A percentile compares a stretch with the other conserved stretches of the same genome.
Evolutionary conservation across 345 rosid genomes (phyloP).

Genomic region (Corchorus olitorius): DNA sequence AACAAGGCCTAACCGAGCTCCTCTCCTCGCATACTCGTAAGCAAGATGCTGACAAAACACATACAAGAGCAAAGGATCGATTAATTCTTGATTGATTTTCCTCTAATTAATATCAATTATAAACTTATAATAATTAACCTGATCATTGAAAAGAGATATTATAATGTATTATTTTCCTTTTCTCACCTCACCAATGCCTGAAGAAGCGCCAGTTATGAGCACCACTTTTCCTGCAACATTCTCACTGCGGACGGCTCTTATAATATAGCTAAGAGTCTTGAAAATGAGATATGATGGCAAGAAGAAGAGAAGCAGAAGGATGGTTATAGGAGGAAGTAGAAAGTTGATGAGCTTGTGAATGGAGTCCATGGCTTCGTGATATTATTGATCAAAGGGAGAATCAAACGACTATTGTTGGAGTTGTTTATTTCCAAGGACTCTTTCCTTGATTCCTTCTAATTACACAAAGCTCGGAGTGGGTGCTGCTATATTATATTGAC

Average conservation of each 20-base stretch:
- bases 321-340: slow-evolving; percentile 32
- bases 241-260: slow-evolving; percentile 24
- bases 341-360: slow-evolving; percentile 29
- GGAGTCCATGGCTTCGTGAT: slow-evolving; percentile 15
- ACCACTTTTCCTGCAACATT: slow-evolving; percentile 50
- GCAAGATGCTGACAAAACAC: slow-evolving; percentile 42
- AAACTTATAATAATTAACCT: too few relatives aligned
- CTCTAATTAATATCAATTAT: too few relatives aligned
- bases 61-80: neutral
- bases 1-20: slow-evolving; percentile 58
- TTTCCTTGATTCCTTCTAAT: too few relatives aligned
- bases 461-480: too few relatives aligned
- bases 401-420: too few relatives aligned
- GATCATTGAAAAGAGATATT: neutral
- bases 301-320: slow-evolving; percentile 21
- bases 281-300: slow-evolving; percentile 27
- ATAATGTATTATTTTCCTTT: neutral
- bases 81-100: neutral
- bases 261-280: slow-evolving; percentile 11
- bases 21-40: slow-evolving; percentile 57
- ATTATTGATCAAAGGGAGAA: too few relatives aligned
- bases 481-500: too few relatives aligned
- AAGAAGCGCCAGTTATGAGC: slow-evolving; percentile 55
- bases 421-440: too few relatives aligned
- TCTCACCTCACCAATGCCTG: slow-evolving; percentile 61